phyloP scores from a whole-genome alignment of 2,329 filamentous ascomycete genomes.

The Thielaviopsis ethacetica region DNA sequence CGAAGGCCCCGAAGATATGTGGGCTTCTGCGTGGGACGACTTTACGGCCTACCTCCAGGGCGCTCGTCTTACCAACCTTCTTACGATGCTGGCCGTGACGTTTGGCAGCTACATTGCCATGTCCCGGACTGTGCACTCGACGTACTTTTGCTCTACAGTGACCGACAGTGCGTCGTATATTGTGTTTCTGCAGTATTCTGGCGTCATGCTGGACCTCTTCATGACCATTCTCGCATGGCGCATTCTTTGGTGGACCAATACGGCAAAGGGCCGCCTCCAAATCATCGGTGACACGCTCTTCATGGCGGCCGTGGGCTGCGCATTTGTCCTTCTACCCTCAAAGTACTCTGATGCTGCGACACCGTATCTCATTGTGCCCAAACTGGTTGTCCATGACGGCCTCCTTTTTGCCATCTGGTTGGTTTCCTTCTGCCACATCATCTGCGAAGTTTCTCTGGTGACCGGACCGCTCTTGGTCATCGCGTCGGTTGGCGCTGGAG shows the following conservation, averaged over 20 bases:
- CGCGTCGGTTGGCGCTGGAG: conserved; percentile 4
- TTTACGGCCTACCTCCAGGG: conserved; percentile 28
- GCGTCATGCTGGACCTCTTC: conserved; percentile 29
- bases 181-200: conserved; percentile 26
- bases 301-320: conserved; percentile 11
- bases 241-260: conserved; percentile 33
- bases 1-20: conserved; percentile 29
- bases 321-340: conserved; percentile 1
- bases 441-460: conserved; percentile 25
- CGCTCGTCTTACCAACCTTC: conserved; percentile 15
- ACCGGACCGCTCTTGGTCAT: conserved; percentile 5
- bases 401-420: conserved; percentile 27
- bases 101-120: conserved; percentile 26
- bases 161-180: conserved; percentile 24
- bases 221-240: conserved; percentile 35
- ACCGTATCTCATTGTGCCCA: conserved; percentile 2
- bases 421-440: conserved; percentile 28
- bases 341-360: conserved; percentile 2
- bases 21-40: conserved; percentile 31
- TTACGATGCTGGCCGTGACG: conserved; percentile 24
- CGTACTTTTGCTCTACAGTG: conserved; percentile 32
- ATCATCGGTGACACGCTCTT: conserved; percentile 28
- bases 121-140: conserved; percentile 22
- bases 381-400: conserved; percentile 25
- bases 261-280: conserved; percentile 29